These are phyloP conservation scores for Xylaria longipes DNA, from an alignment of 495 filamentous ascomycete species.

Conservation along the genomic window DNA sequence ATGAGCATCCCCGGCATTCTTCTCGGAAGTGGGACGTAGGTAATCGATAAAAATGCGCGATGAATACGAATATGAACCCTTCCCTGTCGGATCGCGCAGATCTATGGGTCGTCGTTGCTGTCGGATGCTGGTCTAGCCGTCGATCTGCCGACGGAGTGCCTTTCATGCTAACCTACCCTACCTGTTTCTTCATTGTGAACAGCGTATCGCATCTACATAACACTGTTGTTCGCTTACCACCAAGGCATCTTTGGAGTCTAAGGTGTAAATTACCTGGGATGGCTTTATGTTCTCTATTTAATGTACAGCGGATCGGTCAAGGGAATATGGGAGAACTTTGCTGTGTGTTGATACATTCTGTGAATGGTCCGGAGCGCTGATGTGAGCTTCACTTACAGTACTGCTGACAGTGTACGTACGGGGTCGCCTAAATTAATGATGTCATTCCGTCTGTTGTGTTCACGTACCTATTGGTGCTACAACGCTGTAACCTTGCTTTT, in stretches of 20 bases:
- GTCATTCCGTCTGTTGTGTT: not conserved
- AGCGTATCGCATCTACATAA: not conserved
- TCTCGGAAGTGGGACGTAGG: slow-evolving; percentile 24
- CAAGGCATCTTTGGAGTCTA: not conserved
- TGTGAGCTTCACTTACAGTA: too few relatives aligned
- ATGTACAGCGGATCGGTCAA: too few relatives aligned
- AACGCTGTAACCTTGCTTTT: not conserved
- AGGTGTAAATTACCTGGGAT: not conserved
- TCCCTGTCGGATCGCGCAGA: slow-evolving; percentile 6
- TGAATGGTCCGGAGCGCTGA: not conserved
- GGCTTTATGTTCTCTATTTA: not conserved
- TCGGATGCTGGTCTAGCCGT: not conserved
- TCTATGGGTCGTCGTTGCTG: slow-evolving; percentile 14
- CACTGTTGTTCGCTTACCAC: not conserved
- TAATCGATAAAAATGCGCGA: slow-evolving; percentile 11
- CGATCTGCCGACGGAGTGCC: not conserved
- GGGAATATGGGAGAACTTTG: not conserved
- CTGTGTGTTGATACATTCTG: too few relatives aligned
- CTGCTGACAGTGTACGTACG: not conserved
- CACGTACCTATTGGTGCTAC: not conserved
- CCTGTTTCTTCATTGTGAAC: not conserved
- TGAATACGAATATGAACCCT: slow-evolving; percentile 1
- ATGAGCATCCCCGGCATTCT: not conserved
- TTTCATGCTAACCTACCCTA: not conserved
- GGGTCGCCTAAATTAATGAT: slow-evolving; percentile 7